These are phyloP conservation scores for Emergomyces orientalis DNA, from an alignment of 2,329 filamentous ascomycete genomes.

Conservation along the genomic window DNA sequence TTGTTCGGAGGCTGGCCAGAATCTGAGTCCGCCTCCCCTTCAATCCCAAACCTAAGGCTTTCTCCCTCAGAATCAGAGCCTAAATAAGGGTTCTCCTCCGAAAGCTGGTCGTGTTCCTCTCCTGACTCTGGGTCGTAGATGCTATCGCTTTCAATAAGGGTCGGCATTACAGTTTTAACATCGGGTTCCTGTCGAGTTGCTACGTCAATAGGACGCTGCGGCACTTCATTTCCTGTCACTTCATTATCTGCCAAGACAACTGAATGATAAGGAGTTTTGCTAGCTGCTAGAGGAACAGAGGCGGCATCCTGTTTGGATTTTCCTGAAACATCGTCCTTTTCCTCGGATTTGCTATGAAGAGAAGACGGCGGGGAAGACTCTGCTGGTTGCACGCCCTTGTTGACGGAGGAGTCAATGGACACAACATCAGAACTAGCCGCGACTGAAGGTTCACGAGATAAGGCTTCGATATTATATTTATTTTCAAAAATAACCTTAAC, in stretches of 20 bases:
- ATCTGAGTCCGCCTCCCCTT: neutral
- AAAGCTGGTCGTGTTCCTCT: neutral
- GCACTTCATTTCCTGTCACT: neutral
- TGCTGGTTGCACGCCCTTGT: neutral
- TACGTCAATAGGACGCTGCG: neutral
- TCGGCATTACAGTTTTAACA: neutral
- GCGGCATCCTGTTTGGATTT: neutral
- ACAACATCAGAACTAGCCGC: neutral
- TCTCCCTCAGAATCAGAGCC: neutral
- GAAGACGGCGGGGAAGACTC: neutral
- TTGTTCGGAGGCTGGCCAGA: neutral
- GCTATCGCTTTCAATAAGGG: conserved; percentile 3
- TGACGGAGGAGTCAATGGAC: neutral
- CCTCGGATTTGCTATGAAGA: neutral
- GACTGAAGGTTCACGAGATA: neutral
- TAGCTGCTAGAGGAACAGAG: neutral
- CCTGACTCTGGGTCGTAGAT: neutral
- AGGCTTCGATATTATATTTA: neutral
- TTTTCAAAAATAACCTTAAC: conserved; percentile 4
- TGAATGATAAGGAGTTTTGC: neutral
- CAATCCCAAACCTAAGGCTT: neutral
- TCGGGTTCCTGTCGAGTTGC: neutral
- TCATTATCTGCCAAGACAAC: neutral
- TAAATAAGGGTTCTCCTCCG: neutral
- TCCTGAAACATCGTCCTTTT: neutral